Base-by-base conservation (phyloP, 495 filamentous ascomycete species). In the Patellaria atrata region DNA sequence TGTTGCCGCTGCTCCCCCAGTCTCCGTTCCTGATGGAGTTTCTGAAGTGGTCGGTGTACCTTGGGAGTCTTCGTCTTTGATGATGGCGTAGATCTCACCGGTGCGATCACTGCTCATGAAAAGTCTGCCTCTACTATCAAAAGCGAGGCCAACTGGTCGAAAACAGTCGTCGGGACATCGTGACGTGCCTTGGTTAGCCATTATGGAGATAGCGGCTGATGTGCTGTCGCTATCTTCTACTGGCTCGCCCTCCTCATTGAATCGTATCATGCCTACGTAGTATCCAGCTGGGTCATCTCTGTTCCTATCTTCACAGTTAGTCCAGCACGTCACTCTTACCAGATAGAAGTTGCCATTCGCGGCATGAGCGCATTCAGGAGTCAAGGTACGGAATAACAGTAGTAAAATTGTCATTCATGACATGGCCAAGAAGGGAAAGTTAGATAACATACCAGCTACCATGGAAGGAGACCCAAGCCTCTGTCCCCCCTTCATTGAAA, bases 11-110 rank as follows among this genome's bases (percentile, higher is more conserved):
- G 22, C 4, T 14, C 12, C 14, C 14, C 10, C 34, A 9, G 25
- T 37, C 1, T 25, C 34, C 11, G 34, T 27, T 8, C 15, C 7
- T 9, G 34, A 14, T 22, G 22, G 23, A 12, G 16, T 12, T 17
- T 11, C 11, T 5, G 6, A 12, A 16, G 17, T 37, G 3, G n/a
- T 22, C 5, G 25, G 34, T 21, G 17, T 35, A 13, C 15, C 30
- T 15, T 18, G 20, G 17, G 21, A 19, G 25, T 52, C 56, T 33
- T 56, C 53, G 18, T 44, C 50, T 17, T 56, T 54, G 27, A 56
- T 55, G 18, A 68, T 47, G 9, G 66, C 62, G 35, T 60, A 63
- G 16, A 69, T 55, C 50, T 70, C 65, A 15, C 63, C 62, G 9
- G 62, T 55, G 3, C 47, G 20, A 33, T 70, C 66, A 14, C 54